Percentiles rank a stretch among this genome's conserved stretches.
These are phyloP conservation scores for Pelargonium australe DNA, from an alignment of 441 rosid species.

Conservation along the genomic window DNA sequence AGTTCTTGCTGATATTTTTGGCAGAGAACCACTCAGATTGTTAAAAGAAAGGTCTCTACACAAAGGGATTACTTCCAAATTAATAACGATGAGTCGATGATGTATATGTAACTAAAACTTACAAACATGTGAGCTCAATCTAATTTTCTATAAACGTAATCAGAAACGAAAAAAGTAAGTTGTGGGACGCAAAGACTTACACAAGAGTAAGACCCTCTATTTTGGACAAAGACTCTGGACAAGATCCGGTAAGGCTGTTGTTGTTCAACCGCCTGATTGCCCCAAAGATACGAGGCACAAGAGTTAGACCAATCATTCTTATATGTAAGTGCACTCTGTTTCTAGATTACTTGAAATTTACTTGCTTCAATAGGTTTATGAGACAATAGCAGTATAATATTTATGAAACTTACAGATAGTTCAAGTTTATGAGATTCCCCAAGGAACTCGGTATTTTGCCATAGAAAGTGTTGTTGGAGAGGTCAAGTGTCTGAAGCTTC, in stretches of 20 bases:
- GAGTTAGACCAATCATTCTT: neutral
- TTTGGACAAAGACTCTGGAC: conserved; percentile 65
- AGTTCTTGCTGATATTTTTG: conserved; percentile 78
- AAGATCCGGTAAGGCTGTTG: conserved; percentile 64
- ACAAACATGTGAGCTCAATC: neutral
- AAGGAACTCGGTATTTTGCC: conserved; percentile 60
- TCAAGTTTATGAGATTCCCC: conserved; percentile 52
- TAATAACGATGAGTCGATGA: conserved; percentile 15
- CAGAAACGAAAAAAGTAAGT: neutral
- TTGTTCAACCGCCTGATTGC: conserved; percentile 74
- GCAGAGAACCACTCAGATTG: conserved; percentile 78
- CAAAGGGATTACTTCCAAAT: conserved; percentile 8
- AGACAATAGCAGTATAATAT: neutral
- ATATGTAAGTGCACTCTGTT: neutral
- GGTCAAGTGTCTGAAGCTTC: conserved; percentile 80
- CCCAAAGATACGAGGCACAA: conserved; percentile 16
- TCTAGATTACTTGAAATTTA: neutral
- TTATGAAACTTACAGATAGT: conserved; percentile 56
- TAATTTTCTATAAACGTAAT: neutral
- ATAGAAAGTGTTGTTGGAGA: conserved; percentile 63
- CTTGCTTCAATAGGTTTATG: neutral
- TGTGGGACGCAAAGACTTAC: conserved; percentile 41
- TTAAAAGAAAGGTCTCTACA: conserved; percentile 82
- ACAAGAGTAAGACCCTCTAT: conserved; percentile 78
- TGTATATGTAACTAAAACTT: conserved; percentile 3